Percentiles rank a stretch among this genome's conserved stretches.
Conservation (phyloP, 2,329 filamentous ascomycete genomes). For the Pseudogymnoascus sp. region DNA sequence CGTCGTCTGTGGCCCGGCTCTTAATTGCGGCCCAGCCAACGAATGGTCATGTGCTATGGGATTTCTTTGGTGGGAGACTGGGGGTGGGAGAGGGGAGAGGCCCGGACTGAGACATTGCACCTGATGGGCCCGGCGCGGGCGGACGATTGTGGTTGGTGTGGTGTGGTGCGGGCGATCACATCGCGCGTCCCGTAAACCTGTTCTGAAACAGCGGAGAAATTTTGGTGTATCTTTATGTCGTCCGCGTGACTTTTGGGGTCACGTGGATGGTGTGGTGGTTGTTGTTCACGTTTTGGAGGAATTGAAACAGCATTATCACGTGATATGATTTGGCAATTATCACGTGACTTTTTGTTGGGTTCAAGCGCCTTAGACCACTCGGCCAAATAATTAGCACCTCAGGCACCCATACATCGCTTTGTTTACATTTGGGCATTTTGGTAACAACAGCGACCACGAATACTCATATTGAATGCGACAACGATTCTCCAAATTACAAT, state of each 20-base stretch:
- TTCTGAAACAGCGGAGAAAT: constrained; percentile 2
- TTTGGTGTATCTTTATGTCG: background rate
- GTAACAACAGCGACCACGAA: constrained; percentile 4
- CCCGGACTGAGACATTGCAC: background rate
- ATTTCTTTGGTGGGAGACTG: background rate
- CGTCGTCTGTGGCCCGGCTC: background rate
- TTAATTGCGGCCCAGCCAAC: constrained; percentile 1
- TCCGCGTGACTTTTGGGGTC: background rate
- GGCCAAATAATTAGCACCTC: background rate
- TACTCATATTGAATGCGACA: constrained; percentile 5
- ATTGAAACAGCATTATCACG: no score
- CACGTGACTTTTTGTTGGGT: background rate
- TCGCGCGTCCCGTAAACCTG: background rate
- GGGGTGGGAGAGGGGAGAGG: no score
- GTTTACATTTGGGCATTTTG: background rate
- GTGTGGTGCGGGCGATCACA: background rate
- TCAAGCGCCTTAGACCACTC: background rate
- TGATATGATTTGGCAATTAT: no score
- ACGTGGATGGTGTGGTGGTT: background rate
- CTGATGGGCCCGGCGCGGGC: background rate
- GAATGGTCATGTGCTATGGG: background rate
- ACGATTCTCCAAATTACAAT: background rate
- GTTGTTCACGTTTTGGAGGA: no score
- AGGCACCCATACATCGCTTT: background rate
- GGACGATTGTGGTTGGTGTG: constrained; percentile 1